Percentiles rank a stretch among this genome's conserved stretches.
Evolutionary conservation across 768 basidiomycete genomes (phyloP).

Genomic region (Mycena filopes): DNA sequence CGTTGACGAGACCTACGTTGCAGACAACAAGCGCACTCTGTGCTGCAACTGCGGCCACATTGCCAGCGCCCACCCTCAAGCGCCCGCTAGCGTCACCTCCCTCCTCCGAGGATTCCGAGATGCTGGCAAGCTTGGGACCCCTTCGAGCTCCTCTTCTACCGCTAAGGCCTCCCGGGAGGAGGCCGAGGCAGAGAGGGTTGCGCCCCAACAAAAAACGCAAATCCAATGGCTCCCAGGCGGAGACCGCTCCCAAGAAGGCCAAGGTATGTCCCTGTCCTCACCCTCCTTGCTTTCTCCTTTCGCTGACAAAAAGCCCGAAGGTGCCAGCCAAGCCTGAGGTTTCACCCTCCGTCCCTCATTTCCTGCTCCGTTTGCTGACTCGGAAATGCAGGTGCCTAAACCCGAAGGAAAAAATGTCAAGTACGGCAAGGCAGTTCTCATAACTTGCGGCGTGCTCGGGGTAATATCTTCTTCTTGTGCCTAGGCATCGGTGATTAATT

Average conservation of each 20-base stretch:
- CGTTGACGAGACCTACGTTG: neutral
- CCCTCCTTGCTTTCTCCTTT: too few species aligned
- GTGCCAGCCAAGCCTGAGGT: neutral
- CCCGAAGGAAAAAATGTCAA: neutral
- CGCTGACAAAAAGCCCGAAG: too few species aligned
- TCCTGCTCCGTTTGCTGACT: too few species aligned
- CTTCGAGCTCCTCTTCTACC: conserved; percentile 4
- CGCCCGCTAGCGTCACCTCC: neutral
- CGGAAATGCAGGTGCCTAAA: neutral
- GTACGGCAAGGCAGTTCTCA: conserved; percentile 5
- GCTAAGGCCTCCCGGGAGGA: conserved; percentile 10
- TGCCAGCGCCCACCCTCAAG: too few species aligned
- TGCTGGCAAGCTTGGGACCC: neutral
- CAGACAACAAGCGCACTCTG: neutral
- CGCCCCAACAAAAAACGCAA: conserved; percentile 1
- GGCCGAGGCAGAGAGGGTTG: conserved; percentile 6
- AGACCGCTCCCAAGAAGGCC: conserved; percentile 1
- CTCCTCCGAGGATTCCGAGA: conserved; percentile 1
- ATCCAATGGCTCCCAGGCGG: neutral
- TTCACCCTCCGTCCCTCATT: too few species aligned
- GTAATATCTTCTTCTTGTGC: neutral
- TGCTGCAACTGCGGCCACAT: conserved; percentile 1
- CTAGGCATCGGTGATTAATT: neutral
- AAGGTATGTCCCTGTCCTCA: neutral
- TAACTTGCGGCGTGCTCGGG: neutral